These are phyloP conservation scores for Corymbia calophylla DNA, from an alignment of 441 rosid species.

Conservation along the genomic window DNA sequence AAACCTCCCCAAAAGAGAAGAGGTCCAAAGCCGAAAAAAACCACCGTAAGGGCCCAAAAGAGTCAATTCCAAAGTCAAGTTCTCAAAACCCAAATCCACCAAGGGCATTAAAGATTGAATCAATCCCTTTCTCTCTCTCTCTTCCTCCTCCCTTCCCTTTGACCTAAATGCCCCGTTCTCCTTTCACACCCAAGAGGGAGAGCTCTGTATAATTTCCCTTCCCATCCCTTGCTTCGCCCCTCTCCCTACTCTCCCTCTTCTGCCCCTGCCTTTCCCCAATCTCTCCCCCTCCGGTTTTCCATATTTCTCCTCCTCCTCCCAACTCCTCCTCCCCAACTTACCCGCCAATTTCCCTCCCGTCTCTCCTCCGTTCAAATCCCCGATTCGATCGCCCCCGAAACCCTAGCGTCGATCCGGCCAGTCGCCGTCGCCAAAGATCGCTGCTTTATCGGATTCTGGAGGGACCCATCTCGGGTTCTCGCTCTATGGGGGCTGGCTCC, in stretches of 20 bases:
- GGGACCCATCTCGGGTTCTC: neutral
- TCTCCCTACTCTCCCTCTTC: conserved; percentile 48
- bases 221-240: conserved; percentile 14
- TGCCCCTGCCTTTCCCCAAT: conserved; percentile 35
- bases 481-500: neutral
- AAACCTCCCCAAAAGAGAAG: neutral
- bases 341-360: conserved; percentile 38
- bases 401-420: neutral
- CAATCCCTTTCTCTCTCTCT: neutral
- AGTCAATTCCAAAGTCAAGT: neutral
- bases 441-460: neutral
- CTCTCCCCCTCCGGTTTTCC: conserved; percentile 21
- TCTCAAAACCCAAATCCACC: neutral
- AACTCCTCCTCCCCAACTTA: conserved; percentile 11
- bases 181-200: neutral
- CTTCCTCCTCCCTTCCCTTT: neutral
- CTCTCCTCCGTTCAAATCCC: conserved; percentile 8
- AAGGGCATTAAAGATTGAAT: neutral
- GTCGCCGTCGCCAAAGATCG: neutral
- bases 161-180: conserved; percentile 30
- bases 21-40: neutral
- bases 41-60: neutral
- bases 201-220: conserved; percentile 25
- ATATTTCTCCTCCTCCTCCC: conserved; percentile 17
- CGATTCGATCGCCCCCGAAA: neutral